A percentile compares a stretch with the other conserved stretches of the same genome.
Conservation (phyloP, 306 rosid species). For the Elaeagnus macrophylla region DNA sequence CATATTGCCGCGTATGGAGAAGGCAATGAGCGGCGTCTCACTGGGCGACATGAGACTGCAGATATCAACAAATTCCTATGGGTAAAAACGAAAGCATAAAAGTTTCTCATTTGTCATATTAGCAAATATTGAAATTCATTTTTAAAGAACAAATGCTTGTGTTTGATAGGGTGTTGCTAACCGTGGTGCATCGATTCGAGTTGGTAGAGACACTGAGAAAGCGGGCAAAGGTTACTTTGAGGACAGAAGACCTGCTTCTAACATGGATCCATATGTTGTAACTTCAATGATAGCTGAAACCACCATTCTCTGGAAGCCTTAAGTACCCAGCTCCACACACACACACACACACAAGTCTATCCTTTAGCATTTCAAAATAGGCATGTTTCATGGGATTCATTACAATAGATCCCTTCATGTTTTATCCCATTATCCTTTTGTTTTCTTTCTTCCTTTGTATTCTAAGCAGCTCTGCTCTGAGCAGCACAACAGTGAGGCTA, state of each 20-base stretch:
- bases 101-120: neutral
- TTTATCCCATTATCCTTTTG: slow-evolving; percentile 10
- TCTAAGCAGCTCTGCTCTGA: slow-evolving; percentile 6
- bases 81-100: slow-evolving; percentile 33
- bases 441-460: neutral
- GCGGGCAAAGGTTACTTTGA: slow-evolving; percentile 90
- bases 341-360: neutral
- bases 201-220: slow-evolving; percentile 94
- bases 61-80: slow-evolving; percentile 77
- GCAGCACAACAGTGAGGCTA: slow-evolving; percentile 10
- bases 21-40: slow-evolving; percentile 89
- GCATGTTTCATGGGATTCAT: slow-evolving; percentile 1
- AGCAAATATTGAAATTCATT: neutral
- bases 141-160: neutral
- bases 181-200: slow-evolving; percentile 93
- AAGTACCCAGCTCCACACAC: slow-evolving; percentile 6
- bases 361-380: neutral
- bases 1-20: slow-evolving; percentile 94
- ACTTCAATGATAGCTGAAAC: slow-evolving; percentile 93
- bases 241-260: slow-evolving; percentile 93
- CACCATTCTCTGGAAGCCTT: slow-evolving; percentile 79
- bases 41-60: slow-evolving; percentile 84
- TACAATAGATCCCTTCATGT: slow-evolving; percentile 7
- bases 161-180: slow-evolving; percentile 75
- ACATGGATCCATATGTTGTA: slow-evolving; percentile 97